Conservation (phyloP, 2,329 filamentous ascomycete genomes). For the Sordariomycetes sp. region DNA sequence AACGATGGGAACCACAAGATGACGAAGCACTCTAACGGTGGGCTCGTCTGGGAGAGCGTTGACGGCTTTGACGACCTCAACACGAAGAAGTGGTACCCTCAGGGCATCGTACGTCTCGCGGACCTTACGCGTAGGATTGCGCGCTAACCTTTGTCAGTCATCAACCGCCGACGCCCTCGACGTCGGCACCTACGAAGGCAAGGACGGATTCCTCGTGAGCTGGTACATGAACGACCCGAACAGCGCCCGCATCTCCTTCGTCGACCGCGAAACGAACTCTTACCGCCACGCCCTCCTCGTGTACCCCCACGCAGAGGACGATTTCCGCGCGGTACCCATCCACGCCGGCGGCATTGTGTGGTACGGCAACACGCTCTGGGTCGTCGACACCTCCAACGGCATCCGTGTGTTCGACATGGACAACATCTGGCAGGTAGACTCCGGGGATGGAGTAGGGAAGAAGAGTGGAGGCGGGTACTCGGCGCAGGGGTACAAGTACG, state of each 20-base stretch:
- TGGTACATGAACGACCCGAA: conserved; percentile 15
- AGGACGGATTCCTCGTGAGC: conserved; percentile 18
- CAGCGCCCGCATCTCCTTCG: conserved; percentile 17
- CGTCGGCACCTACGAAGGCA: conserved; percentile 17
- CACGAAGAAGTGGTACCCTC: conserved; percentile 19
- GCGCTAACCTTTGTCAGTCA: conserved; percentile 4
- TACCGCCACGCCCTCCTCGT: conserved; percentile 21
- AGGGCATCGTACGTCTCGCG: conserved; percentile 12
- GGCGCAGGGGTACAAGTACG: conserved; percentile 18
- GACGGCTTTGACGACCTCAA: conserved; percentile 15
- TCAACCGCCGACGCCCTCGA: conserved; percentile 17
- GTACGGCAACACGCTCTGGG: conserved; percentile 20
- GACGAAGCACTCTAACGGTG: conserved; percentile 6
- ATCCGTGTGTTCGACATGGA: conserved; percentile 20
- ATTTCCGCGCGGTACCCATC: conserved; percentile 16
- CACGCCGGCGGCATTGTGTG: conserved; percentile 21
- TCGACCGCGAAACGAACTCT: conserved; percentile 13
- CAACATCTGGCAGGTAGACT: conserved; percentile 20
- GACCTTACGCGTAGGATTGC: too few relatives aligned
- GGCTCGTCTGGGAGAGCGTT: conserved; percentile 10
- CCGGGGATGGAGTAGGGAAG: conserved; percentile 17
- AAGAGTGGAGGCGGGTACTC: conserved; percentile 13
- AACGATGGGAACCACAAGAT: conserved; percentile 12
- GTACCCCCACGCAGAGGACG: conserved; percentile 16
- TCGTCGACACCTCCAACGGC: conserved; percentile 19